These are phyloP conservation scores for Oryza glaberrima DNA, from an alignment of 176 grass and related monocot species.

Conservation along the genomic window DNA sequence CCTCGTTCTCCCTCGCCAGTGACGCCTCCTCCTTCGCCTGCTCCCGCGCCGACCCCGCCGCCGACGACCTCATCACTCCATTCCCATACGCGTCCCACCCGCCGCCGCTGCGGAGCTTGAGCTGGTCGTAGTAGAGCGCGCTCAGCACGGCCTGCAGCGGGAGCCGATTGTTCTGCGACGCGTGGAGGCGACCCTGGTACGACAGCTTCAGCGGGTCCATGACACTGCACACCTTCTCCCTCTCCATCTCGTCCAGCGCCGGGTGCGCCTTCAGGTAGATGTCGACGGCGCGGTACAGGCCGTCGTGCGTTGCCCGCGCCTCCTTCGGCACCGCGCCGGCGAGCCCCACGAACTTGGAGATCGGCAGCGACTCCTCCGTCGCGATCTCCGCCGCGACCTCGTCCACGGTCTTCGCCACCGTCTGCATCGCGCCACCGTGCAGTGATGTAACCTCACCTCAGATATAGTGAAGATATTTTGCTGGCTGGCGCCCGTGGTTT, in stretches of 20 bases:
- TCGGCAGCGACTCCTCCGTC: conserved; percentile 58
- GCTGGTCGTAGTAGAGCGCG: conserved; percentile 85
- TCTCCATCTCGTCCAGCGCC: conserved; percentile 71
- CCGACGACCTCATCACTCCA: background rate
- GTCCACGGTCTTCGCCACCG: conserved; percentile 62
- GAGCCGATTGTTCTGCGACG: conserved; percentile 86
- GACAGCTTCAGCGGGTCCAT: conserved; percentile 83
- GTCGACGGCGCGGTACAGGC: conserved; percentile 64
- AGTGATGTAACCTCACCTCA: too few species aligned
- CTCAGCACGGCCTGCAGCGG: conserved; percentile 73
- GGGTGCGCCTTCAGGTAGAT: conserved; percentile 85
- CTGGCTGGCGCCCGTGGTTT: too few species aligned
- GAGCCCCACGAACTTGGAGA: conserved; percentile 72
- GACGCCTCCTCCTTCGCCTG: conserved; percentile 40
- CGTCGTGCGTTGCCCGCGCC: conserved; percentile 58
- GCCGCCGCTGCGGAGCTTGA: conserved; percentile 56
- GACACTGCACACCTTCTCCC: conserved; percentile 89
- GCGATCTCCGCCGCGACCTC: conserved; percentile 75
- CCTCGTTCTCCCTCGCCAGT: conserved; percentile 78
- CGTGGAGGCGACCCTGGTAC: conserved; percentile 73
- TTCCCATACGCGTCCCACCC: background rate
- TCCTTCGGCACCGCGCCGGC: conserved; percentile 69
- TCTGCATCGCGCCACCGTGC: conserved; percentile 45
- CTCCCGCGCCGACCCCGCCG: background rate
- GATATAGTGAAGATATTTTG: too few species aligned